Conservation (phyloP, 2,329 filamentous ascomycete species). For the Colletotrichum tropicale region DNA sequence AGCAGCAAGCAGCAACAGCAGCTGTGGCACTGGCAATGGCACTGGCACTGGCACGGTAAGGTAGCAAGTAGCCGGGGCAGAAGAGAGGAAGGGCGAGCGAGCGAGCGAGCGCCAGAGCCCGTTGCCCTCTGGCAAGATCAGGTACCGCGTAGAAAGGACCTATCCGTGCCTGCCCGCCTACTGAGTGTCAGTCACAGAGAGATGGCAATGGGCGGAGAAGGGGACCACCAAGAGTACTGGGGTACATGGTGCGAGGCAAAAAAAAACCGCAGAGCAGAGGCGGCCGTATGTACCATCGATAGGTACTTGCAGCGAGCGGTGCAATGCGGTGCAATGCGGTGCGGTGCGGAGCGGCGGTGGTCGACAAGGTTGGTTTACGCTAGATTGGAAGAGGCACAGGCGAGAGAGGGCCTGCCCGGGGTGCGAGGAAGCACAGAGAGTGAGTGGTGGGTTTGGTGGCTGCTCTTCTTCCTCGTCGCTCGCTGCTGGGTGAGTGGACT, state of each 20-base stretch:
- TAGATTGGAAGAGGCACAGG: slow-evolving; percentile 19
- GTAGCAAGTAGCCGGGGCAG: not conserved
- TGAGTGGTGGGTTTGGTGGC: slow-evolving; percentile 13
- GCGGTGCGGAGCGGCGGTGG: slow-evolving; percentile 1
- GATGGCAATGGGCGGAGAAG: not conserved
- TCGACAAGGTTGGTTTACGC: slow-evolving; percentile 15
- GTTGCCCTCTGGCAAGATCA: not conserved
- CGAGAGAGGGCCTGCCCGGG: not conserved
- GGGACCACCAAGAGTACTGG: not conserved
- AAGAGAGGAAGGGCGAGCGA: not conserved
- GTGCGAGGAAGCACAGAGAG: slow-evolving; percentile 9
- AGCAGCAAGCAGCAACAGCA: not conserved
- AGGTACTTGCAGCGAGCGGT: not conserved
- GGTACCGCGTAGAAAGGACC: not conserved
- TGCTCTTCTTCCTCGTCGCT: not conserved
- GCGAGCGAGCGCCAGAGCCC: not conserved
- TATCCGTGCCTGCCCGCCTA: not conserved
- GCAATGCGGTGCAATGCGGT: not conserved
- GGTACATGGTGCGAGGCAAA: not conserved
- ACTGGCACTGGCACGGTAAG: not conserved
- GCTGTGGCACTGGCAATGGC: not conserved
- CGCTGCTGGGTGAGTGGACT: slow-evolving; percentile 8
- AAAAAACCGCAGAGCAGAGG: not conserved
- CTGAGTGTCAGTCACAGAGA: not conserved
- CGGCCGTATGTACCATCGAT: not conserved